These are phyloP conservation scores for Colletotrichum coccodes DNA, from an alignment of 2,329 filamentous ascomycete species.

Conservation along the genomic window DNA sequence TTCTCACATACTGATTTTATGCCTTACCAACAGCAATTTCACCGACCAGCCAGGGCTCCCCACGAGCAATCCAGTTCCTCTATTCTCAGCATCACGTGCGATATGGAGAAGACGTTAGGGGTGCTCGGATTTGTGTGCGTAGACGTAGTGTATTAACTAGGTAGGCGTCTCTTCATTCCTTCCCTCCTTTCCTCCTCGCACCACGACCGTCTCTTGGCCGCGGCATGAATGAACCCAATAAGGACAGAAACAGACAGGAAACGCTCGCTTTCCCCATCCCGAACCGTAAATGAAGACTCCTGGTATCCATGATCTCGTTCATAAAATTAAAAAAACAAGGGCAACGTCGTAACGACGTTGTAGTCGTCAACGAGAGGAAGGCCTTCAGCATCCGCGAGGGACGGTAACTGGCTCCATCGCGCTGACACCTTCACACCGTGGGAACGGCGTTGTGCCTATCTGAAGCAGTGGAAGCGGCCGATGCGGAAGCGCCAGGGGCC, in stretches of 20 bases:
- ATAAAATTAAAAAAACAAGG: neutral
- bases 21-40: neutral
- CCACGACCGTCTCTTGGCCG: neutral
- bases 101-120: neutral
- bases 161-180: neutral
- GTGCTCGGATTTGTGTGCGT: neutral
- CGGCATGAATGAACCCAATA: neutral
- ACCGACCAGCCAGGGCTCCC: neutral
- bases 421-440: neutral
- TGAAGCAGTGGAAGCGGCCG: constrained; percentile 63
- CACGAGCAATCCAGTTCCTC: too few species aligned
- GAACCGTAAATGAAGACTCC: constrained; percentile 1
- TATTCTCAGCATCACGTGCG: neutral
- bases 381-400: neutral
- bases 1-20: too few species aligned
- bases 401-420: neutral
- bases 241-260: constrained; percentile 24
- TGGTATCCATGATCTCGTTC: constrained; percentile 15
- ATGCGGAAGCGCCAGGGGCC: constrained; percentile 63
- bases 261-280: constrained; percentile 14
- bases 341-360: too few species aligned
- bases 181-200: neutral
- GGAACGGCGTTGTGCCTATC: constrained; percentile 19
- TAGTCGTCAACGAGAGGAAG: neutral
- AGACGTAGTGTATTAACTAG: constrained; percentile 8